Conservation (phyloP, 202 grass and related monocot genomes). For the Schoenoplectus triqueter region DNA sequence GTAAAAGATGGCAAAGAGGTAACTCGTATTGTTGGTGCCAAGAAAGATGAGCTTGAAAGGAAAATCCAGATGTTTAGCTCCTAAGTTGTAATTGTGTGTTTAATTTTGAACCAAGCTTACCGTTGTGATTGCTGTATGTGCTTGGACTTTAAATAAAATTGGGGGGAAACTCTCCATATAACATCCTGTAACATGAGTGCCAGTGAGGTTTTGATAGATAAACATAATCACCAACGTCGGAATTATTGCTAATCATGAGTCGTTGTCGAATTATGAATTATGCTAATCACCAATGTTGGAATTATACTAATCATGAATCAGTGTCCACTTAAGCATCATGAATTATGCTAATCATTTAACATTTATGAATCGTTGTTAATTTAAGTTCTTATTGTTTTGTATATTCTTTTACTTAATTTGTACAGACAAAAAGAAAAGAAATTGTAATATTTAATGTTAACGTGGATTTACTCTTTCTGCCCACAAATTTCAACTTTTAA, state of each 20-base stretch:
- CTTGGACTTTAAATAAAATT: constrained; percentile 16
- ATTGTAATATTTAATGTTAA: too few species aligned
- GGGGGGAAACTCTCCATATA: neutral
- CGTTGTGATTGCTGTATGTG: constrained; percentile 15
- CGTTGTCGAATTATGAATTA: neutral
- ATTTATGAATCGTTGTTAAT: too few species aligned
- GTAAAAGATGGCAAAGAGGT: constrained; percentile 57
- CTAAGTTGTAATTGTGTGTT: constrained; percentile 14
- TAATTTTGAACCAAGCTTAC: constrained; percentile 6
- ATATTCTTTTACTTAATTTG: neutral
- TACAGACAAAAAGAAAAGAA: neutral
- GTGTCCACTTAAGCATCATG: too few species aligned
- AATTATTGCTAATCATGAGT: neutral
- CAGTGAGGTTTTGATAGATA: neutral
- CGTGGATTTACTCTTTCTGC: too few species aligned
- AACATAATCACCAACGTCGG: neutral
- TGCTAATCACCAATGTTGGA: too few species aligned
- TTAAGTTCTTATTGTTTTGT: neutral
- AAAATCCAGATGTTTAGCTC: constrained; percentile 58
- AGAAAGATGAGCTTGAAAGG: constrained; percentile 79
- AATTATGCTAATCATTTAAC: too few species aligned
- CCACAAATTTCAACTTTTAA: too few species aligned
- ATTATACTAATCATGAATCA: too few species aligned
- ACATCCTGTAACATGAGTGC: neutral
- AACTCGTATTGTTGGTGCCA: constrained; percentile 58